Base-by-base conservation (phyloP, 2,329 filamentous ascomycete species). In the Proliferodiscus dingleyae region DNA sequence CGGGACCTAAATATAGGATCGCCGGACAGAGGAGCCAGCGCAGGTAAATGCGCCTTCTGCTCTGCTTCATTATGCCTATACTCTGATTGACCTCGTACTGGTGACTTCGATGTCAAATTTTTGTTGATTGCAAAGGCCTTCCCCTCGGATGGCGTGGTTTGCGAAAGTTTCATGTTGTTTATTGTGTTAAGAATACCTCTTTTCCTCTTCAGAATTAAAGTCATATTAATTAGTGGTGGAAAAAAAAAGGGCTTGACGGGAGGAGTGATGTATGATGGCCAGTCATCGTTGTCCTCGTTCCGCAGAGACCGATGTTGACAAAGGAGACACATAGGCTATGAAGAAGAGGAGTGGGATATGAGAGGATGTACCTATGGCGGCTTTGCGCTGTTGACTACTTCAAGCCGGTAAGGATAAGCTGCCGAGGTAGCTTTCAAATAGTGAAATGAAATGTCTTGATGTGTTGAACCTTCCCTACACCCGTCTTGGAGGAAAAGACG, bases 41-140 rank as follows among this genome's bases (percentile, higher is more conserved):
- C 39, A 23, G 37, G 37, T 37, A 48, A n/a, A 28, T 29, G 55
- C 45, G 41, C 50, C 51, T 52, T 50, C n/a, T 32, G 23, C 34
- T 53, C 47, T 51, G 46, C 50, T 60, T 59, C 56, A 22, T 45
- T 61, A 53, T 59, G 50, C 43, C 43, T 57, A 58, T 51, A 54
- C 24, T 43, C 21, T 37, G 9, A n/a, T 52, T 39, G 38, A 47
- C 42, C 34, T 43, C 42, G 32, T 32, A 45, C 37, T 46, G 22
- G 13, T 41, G 13, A 21, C n/a, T 22, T 19, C 16, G 32, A 13
- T 26, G 30, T 37, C 32, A 22, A 36, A 6, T 6, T 26, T 26
- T 11, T 26, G 24, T 26, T n/a, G n/a, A n/a, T n/a, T n/a, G n/a
- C n/a, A n/a, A n/a, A n/a, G n/a, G 34, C 32, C 13, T 36, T 41